These are phyloP conservation scores for Neocallimastix lanati DNA, from an alignment of 192 early-diverging fungal genomes.

Conservation along the genomic window DNA sequence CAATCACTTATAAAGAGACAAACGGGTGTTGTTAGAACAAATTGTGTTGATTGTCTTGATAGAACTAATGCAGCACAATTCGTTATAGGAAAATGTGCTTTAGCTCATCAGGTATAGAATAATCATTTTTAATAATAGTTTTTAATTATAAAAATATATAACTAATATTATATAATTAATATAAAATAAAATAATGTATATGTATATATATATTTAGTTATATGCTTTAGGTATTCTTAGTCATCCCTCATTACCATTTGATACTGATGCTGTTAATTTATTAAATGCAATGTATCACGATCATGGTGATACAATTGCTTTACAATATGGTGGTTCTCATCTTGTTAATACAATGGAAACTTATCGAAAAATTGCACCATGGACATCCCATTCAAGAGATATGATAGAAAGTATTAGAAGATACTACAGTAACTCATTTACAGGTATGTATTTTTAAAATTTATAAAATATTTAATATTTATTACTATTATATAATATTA, in stretches of 20 bases:
- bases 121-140: too few relatives aligned
- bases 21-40: slow-evolving; percentile 80
- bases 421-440: slow-evolving; percentile 87
- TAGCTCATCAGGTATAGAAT: slow-evolving; percentile 53
- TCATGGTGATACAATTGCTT: slow-evolving; percentile 88
- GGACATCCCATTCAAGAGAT: slow-evolving; percentile 87
- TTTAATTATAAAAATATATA: too few relatives aligned
- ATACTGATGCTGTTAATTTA: slow-evolving; percentile 80
- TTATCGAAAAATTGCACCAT: slow-evolving; percentile 82
- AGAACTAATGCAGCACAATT: slow-evolving; percentile 95
- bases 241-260: slow-evolving; percentile 63
- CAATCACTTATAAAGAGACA: slow-evolving; percentile 30
- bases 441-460: too few relatives aligned
- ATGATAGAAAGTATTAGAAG: slow-evolving; percentile 84
- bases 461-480: too few relatives aligned
- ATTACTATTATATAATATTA: too few relatives aligned
- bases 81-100: slow-evolving; percentile 80
- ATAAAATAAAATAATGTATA: background rate
- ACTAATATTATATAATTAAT: too few relatives aligned
- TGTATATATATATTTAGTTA: slow-evolving; percentile 17
- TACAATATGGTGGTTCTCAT: slow-evolving; percentile 89
- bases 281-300: slow-evolving; percentile 96
- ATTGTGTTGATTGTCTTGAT: slow-evolving; percentile 97
- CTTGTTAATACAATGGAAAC: slow-evolving; percentile 97
- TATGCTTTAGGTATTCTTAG: slow-evolving; percentile 72